Percentiles rank a stretch among this genome's conserved stretches.
These are phyloP conservation scores for Stachybotrys chartarum DNA, from an alignment of 2,329 filamentous ascomycete species.

Conservation along the genomic window DNA sequence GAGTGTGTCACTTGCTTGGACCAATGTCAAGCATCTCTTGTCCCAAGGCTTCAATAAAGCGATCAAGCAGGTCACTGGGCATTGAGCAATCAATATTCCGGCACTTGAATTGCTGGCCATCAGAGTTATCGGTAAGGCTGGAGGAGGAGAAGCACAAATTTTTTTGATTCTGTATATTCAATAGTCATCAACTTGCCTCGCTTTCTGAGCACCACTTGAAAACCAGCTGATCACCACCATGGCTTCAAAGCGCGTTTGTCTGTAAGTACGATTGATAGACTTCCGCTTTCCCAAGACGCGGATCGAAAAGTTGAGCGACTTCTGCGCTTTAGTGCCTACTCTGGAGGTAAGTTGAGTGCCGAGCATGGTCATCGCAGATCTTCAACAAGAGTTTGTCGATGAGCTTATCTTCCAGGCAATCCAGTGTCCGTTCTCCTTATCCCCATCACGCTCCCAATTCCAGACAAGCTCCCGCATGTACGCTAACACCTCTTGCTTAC, in stretches of 20 bases:
- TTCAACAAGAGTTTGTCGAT: conserved; percentile 65
- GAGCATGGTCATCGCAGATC: conserved; percentile 46
- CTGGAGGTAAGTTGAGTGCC: not conserved
- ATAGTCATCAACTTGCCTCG: too few relatives aligned
- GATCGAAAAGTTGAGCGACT: not conserved
- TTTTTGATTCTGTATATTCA: too few relatives aligned
- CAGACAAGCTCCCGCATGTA: not conserved
- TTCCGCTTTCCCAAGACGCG: not conserved
- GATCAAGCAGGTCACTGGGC: too few relatives aligned
- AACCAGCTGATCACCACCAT: not conserved
- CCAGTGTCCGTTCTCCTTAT: conserved; percentile 37
- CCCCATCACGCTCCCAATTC: too few relatives aligned
- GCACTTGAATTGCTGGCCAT: too few relatives aligned
- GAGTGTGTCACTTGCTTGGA: too few relatives aligned
- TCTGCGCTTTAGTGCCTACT: not conserved
- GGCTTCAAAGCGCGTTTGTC: not conserved
- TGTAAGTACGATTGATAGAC: not conserved
- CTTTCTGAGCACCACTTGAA: too few relatives aligned
- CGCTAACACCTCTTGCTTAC: not conserved
- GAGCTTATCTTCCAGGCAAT: conserved; percentile 71
- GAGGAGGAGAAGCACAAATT: too few relatives aligned
- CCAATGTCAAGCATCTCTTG: too few relatives aligned
- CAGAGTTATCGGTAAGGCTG: too few relatives aligned
- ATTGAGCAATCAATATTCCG: too few relatives aligned
- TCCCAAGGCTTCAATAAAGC: too few relatives aligned